Base-by-base conservation (phyloP, 1,284 basidiomycete species). In the Hypsizygus ulmarius region DNA sequence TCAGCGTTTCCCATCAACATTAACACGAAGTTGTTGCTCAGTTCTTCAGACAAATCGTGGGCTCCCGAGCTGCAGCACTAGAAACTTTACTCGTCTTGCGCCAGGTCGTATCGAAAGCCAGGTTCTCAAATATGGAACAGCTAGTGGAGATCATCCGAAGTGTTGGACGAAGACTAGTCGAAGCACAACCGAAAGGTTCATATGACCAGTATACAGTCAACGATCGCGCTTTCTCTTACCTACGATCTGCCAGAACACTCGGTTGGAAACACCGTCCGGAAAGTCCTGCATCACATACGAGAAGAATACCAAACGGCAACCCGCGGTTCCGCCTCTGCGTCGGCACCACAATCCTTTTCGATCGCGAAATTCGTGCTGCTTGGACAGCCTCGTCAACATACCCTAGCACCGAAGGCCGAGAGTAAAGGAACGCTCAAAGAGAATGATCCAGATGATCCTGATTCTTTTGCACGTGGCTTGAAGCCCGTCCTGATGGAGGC, bases 131-230 rank as follows among this genome's bases (percentile, higher is more conserved):
- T 54, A 88, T 98, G 59, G 88, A 93, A 41, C 90, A 97, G 59
- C 75, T 98, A 4, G 77, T 95, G 9, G 75, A 76, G 30, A 82
- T 93, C 51, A 88, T 99, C 58, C 85, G 90, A 49, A 73, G 75
- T 41, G 87, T 93, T 2, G 96, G 96, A 1, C 75, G 81, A 55
- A 79, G 81, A 53, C 69, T 98, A 37, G 85, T 91, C 18, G 87
- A 92, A 33, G 92, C 93, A 10, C 94, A 97, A 62, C 92, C 93
- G 8, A 94, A 95, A 82, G 93, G 94, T 93, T 55, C 50, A 66
- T 45, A 21, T 27, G 27, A 43, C 49, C 32, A 39, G 9, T 27
- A n/a, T n/a, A 34, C 27, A n/a, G 35, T 33, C 16, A 15, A 41
- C 41, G 18, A 45, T 50, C 37, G 36, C 7, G 14, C 14, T 39